Percentiles rank a stretch among this genome's conserved stretches.
Evolutionary conservation across 371 early-diverging fungal species (phyloP).

Genomic region (Mortierella sp.): DNA sequence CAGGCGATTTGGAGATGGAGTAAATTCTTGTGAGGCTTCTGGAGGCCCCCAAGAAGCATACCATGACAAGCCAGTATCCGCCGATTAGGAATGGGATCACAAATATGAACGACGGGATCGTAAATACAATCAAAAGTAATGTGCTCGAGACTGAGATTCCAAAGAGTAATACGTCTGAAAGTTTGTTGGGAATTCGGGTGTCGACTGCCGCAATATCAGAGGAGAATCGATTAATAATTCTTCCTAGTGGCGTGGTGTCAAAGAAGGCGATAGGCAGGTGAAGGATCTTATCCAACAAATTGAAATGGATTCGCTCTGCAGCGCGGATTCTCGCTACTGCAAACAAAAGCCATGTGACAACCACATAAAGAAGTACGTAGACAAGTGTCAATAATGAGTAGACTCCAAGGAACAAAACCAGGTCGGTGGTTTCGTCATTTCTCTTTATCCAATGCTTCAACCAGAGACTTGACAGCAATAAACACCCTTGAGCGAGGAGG

Average conservation of each 20-base stretch:
- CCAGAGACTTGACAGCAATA: constrained; percentile 33
- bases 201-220: constrained; percentile 90
- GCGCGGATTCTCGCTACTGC: constrained; percentile 60
- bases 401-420: constrained; percentile 26
- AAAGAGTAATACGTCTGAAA: constrained; percentile 70
- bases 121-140: constrained; percentile 67
- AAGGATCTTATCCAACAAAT: constrained; percentile 63
- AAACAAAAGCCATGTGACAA: constrained; percentile 49
- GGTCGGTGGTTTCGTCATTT: background rate
- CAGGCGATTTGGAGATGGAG: constrained; percentile 83
- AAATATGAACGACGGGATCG: constrained; percentile 72
- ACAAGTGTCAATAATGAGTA: constrained; percentile 21
- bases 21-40: constrained; percentile 81
- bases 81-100: constrained; percentile 69
- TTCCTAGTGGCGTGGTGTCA: constrained; percentile 85
- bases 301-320: constrained; percentile 56
- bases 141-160: constrained; percentile 65
- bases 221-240: constrained; percentile 90
- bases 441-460: constrained; percentile 36
- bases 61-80: constrained; percentile 40
- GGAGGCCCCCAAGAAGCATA: constrained; percentile 75
- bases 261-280: constrained; percentile 79
- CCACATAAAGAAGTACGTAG: constrained; percentile 35
- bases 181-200: constrained; percentile 76
- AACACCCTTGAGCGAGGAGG: constrained; percentile 23